A percentile compares a stretch with the other conserved stretches of the same genome.
phyloP scores from a whole-genome alignment of 305 asterid species.

The Fraxinus albicans region DNA sequence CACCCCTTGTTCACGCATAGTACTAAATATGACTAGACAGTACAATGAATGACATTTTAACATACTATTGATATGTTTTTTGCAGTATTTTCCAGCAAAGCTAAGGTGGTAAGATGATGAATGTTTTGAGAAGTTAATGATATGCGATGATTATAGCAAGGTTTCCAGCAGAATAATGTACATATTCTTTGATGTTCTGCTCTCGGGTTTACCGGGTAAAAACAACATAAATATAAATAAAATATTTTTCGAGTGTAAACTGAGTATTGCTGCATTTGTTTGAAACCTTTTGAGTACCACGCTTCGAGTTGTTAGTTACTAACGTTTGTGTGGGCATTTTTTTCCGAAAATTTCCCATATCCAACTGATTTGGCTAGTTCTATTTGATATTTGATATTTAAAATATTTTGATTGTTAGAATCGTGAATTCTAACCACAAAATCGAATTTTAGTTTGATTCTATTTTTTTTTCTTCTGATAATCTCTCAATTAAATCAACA shows the following conservation, averaged over 20 bases:
- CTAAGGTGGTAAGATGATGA: constrained; percentile 38
- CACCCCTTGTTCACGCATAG: not conserved
- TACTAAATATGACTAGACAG: not conserved
- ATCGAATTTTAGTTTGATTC: too few relatives aligned
- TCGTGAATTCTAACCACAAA: too few relatives aligned
- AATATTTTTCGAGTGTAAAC: not conserved
- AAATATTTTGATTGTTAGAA: too few relatives aligned
- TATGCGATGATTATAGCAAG: not conserved
- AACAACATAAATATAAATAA: not conserved
- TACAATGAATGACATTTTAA: not conserved
- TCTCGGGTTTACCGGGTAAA: not conserved
- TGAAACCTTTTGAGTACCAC: not conserved
- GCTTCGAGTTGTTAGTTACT: not conserved
- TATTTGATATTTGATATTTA: too few relatives aligned
- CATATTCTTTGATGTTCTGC: not conserved
- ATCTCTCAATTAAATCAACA: too few relatives aligned
- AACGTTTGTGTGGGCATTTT: not conserved
- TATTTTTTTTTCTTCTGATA: too few relatives aligned
- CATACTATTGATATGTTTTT: not conserved
- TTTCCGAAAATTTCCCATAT: not conserved
- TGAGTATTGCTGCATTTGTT: not conserved
- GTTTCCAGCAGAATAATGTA: not conserved
- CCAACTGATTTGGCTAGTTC: not conserved
- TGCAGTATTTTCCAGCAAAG: constrained; percentile 49
- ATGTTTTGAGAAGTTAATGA: not conserved